These are phyloP conservation scores for Eucalyptus caleyi DNA, from an alignment of 345 rosid species.

Conservation along the genomic window DNA sequence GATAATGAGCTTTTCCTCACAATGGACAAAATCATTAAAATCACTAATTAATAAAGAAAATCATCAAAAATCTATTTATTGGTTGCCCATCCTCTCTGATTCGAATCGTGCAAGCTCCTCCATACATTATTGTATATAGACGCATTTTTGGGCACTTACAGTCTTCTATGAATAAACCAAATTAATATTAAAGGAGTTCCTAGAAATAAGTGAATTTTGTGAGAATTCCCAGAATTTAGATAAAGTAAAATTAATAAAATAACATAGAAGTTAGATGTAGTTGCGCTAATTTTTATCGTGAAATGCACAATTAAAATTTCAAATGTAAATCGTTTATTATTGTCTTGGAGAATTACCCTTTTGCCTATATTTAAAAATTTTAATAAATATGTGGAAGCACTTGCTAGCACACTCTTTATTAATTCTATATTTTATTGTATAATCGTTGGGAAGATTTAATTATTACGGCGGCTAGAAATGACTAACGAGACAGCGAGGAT, in stretches of 20 bases:
- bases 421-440: not conserved
- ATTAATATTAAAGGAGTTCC: not conserved
- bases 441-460: not conserved
- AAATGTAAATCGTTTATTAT: not conserved
- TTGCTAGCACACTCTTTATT: not conserved
- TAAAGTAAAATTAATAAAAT: not conserved
- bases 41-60: not conserved
- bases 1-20: not conserved
- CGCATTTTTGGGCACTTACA: not conserved
- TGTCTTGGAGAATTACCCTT: not conserved
- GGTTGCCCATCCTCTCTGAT: not conserved
- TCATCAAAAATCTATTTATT: not conserved
- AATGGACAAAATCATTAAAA: not conserved
- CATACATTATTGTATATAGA: not conserved
- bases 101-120: not conserved
- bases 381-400: not conserved
- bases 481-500: not conserved
- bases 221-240: not conserved
- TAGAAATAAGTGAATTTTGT: not conserved
- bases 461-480: not conserved
- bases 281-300: not conserved
- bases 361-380: not conserved
- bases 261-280: not conserved
- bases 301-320: not conserved
- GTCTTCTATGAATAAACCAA: not conserved